A percentile compares a stretch with the other conserved stretches of the same genome.
Evolutionary conservation across 306 rosid genomes (phyloP).

Genomic region (Notholithocarpus densiflorus): DNA sequence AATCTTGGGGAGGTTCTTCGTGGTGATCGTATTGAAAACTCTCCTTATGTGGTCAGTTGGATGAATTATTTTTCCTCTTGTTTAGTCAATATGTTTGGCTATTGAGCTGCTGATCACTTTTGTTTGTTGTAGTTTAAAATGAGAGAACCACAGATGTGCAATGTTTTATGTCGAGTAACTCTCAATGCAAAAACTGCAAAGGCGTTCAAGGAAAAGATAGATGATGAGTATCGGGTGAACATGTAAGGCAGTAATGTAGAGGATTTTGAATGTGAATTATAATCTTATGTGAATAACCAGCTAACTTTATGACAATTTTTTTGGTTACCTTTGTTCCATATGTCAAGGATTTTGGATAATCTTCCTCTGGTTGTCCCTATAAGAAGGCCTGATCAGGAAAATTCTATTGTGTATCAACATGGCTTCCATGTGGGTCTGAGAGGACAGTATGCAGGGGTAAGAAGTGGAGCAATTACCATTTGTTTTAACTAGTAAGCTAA

Average conservation of each 20-base stretch:
- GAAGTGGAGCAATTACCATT: constrained; percentile 15
- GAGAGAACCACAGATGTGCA: constrained; percentile 93
- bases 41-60: constrained; percentile 69
- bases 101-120: constrained; percentile 17
- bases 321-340: not conserved
- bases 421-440: constrained; percentile 84
- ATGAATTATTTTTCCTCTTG: not conserved
- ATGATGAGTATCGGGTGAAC: constrained; percentile 84
- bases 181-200: constrained; percentile 61
- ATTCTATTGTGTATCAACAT: constrained; percentile 68
- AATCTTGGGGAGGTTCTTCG: constrained; percentile 97
- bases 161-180: constrained; percentile 48
- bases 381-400: constrained; percentile 65
- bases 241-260: constrained; percentile 45
- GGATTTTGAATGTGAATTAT: constrained; percentile 4
- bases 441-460: constrained; percentile 83
- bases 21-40: constrained; percentile 87
- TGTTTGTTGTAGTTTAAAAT: constrained; percentile 65
- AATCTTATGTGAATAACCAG: not conserved
- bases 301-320: not conserved
- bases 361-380: constrained; percentile 85
- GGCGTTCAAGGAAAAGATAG: constrained; percentile 77
- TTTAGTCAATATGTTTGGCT: constrained; percentile 5
- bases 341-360: constrained; percentile 79
- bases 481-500: constrained; percentile 1